phyloP scores from a whole-genome alignment of 306 rosid genomes.

The Quercus glauca region DNA sequence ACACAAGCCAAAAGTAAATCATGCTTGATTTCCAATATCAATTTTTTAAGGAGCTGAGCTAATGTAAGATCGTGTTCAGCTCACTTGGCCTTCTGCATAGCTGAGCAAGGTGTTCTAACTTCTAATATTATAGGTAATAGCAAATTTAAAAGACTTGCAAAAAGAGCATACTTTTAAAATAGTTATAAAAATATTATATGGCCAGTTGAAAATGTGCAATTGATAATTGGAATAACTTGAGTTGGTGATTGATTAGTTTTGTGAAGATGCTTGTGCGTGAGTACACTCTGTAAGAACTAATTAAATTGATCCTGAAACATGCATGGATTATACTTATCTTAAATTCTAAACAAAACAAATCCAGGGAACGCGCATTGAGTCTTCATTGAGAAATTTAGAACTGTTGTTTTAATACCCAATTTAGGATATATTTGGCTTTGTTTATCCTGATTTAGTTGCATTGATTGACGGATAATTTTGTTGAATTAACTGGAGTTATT shows the following conservation, averaged over 20 bases:
- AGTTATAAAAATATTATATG: background rate
- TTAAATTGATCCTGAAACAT: background rate
- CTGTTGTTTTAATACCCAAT: background rate
- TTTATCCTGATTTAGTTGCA: conserved; percentile 15
- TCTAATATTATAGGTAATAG: no score
- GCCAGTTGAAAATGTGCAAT: background rate
- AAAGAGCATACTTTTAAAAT: background rate
- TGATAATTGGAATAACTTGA: background rate
- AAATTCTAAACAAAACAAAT: background rate
- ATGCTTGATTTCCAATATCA: background rate
- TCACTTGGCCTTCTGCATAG: background rate
- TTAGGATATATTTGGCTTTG: conserved; percentile 2
- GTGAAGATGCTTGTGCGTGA: background rate
- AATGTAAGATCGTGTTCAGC: background rate
- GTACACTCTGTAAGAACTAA: background rate
- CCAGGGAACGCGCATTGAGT: background rate
- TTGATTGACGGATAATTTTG: background rate
- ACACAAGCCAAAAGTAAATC: background rate
- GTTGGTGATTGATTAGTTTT: background rate
- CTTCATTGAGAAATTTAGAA: background rate
- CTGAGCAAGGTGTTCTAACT: background rate
- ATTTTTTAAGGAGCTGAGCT: background rate
- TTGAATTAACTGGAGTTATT: background rate
- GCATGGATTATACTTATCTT: background rate
- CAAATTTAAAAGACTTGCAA: background rate